phyloP scores from a whole-genome alignment of 75 land plant species.

The Selaginella tamariscina region DNA sequence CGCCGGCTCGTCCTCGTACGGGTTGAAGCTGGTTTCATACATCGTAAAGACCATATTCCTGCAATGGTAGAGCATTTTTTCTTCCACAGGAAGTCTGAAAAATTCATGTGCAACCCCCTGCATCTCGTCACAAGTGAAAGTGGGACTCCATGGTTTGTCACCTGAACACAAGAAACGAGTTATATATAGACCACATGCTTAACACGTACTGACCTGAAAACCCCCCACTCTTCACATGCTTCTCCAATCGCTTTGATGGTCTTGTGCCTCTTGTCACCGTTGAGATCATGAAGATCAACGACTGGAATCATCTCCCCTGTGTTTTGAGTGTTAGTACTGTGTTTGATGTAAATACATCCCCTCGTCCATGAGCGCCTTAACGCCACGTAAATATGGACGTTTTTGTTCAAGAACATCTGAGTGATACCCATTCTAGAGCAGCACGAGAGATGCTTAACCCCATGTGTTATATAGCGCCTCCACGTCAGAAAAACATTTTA shows the following conservation, averaged over 20 bases:
- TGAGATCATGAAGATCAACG: slow-evolving; percentile 35
- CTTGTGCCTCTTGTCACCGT: slow-evolving; percentile 13
- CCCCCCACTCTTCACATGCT: slow-evolving; percentile 65
- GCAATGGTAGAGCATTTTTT: slow-evolving; percentile 31
- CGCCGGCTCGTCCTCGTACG: slow-evolving; percentile 14
- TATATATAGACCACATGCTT: background rate
- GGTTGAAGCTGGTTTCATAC: slow-evolving; percentile 23
- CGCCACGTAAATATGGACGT: background rate
- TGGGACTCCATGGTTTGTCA: slow-evolving; percentile 32
- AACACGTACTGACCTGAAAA: too few species aligned
- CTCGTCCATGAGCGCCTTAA: background rate
- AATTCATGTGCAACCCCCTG: slow-evolving; percentile 29
- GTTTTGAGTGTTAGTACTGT: background rate
- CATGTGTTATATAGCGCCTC: too few species aligned
- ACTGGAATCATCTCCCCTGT: slow-evolving; percentile 36
- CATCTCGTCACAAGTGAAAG: slow-evolving; percentile 18
- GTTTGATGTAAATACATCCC: background rate
- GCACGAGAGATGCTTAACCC: too few species aligned
- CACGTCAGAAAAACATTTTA: too few species aligned
- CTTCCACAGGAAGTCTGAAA: slow-evolving; percentile 38
- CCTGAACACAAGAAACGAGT: slow-evolving; percentile 10
- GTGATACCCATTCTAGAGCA: too few species aligned
- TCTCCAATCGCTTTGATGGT: slow-evolving; percentile 31
- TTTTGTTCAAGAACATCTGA: too few species aligned
- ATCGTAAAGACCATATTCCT: slow-evolving; percentile 13